phyloP scores from a whole-genome alignment of 495 filamentous ascomycete species.

The Penicillium roqueforti region DNA sequence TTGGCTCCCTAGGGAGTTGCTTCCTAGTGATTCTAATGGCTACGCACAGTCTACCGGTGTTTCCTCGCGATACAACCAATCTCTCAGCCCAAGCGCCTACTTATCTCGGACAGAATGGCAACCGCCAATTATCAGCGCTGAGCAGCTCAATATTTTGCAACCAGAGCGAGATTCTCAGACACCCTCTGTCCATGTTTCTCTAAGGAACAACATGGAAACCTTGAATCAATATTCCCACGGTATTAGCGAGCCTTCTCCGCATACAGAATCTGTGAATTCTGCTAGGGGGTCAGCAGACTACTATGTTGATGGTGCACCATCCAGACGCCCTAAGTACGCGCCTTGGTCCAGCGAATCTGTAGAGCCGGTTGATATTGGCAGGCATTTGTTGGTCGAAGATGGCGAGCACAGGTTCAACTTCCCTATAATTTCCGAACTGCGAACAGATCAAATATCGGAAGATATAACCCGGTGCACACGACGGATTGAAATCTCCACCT shows the following conservation, averaged over 20 bases:
- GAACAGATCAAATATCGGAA: constrained; percentile 13
- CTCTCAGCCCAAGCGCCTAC: constrained; percentile 13
- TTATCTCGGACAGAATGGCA: constrained; percentile 27
- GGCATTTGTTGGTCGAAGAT: constrained; percentile 10
- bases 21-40: constrained; percentile 12
- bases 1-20: constrained; percentile 34
- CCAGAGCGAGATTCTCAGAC: constrained; percentile 21
- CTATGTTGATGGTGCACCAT: constrained; percentile 35
- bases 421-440: constrained; percentile 17
- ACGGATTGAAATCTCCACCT: constrained; percentile 29
- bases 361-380: constrained; percentile 11
- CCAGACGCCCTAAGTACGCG: constrained; percentile 29
- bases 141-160: constrained; percentile 16
- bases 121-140: constrained; percentile 26
- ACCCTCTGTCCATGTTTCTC: constrained; percentile 20
- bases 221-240: constrained; percentile 18
- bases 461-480: constrained; percentile 6
- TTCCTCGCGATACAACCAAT: constrained; percentile 19
- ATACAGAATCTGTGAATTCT: constrained; percentile 18
- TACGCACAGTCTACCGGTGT: constrained; percentile 8
- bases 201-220: constrained; percentile 18
- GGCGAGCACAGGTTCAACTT: constrained; percentile 22
- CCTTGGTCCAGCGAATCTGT: constrained; percentile 19
- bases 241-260: constrained; percentile 19
- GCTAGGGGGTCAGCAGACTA: constrained; percentile 31